Percentiles rank a stretch among this genome's conserved stretches.
Conservation (phyloP, 2,329 filamentous ascomycete species). For the Plectosphaerella sp. region DNA sequence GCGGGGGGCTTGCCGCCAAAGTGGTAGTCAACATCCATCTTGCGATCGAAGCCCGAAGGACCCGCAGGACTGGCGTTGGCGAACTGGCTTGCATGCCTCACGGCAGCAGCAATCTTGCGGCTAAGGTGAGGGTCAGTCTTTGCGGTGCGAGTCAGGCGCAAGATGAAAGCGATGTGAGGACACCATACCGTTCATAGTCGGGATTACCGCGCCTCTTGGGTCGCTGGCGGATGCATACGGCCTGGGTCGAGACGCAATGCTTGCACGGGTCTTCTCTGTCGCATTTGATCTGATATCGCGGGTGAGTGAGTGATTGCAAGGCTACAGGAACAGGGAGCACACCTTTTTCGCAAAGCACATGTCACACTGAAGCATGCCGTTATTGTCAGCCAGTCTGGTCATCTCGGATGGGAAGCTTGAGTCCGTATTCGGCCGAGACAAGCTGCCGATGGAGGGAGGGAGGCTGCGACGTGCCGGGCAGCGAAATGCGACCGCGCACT, state of each 20-base stretch:
- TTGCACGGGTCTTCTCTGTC: constrained; percentile 2
- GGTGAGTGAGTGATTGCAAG: not conserved
- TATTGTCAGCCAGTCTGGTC: not conserved
- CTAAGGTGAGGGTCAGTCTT: not conserved
- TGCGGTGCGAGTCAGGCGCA: not conserved
- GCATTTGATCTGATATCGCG: not conserved
- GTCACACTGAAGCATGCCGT: not conserved
- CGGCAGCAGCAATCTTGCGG: constrained; percentile 1
- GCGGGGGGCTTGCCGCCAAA: not conserved
- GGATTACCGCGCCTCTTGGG: constrained; percentile 1
- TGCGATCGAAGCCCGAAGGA: not conserved
- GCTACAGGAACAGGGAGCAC: not conserved
- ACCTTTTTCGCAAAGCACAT: constrained; percentile 3
- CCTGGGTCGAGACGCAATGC: constrained; percentile 1
- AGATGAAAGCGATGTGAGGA: not conserved
- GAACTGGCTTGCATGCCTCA: constrained; percentile 1
- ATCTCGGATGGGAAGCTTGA: not conserved
- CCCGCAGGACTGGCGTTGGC: not conserved
- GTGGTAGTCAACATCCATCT: not conserved
- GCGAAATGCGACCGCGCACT: not conserved
- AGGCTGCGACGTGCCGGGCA: not conserved
- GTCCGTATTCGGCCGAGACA: not conserved
- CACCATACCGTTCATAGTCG: constrained; percentile 1
- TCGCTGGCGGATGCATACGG: not conserved
- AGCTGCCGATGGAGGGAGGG: not conserved